phyloP scores from a whole-genome alignment of 169 alveolate genomes.

The Plasmodium falciparum region DNA sequence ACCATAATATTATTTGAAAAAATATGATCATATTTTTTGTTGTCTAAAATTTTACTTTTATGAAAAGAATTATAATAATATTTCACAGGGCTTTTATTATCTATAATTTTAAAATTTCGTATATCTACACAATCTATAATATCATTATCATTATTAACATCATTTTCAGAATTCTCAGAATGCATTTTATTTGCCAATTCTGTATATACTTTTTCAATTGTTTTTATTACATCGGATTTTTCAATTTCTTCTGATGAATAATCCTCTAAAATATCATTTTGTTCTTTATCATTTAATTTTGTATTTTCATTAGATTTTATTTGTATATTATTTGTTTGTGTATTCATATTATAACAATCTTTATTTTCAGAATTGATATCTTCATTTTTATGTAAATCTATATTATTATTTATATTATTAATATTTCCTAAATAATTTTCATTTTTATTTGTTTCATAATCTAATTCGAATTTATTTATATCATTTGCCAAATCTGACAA shows the following conservation, averaged over 20 bases:
- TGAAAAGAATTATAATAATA: constrained; percentile 59
- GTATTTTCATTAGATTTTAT: constrained; percentile 2
- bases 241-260: constrained; percentile 28
- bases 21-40: constrained; percentile 62
- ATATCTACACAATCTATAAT: constrained; percentile 52
- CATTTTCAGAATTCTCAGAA: constrained; percentile 48
- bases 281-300: constrained; percentile 14
- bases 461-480: constrained; percentile 23
- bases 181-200: constrained; percentile 56
- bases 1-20: constrained; percentile 58
- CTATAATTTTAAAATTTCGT: constrained; percentile 65
- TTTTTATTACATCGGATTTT: constrained; percentile 52
- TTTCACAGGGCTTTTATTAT: constrained; percentile 58
- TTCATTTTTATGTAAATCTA: background rate
- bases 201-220: constrained; percentile 46
- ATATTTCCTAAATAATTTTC: constrained; percentile 11
- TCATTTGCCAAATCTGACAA: constrained; percentile 34
- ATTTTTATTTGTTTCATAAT: constrained; percentile 12
- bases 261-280: constrained; percentile 13
- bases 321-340: constrained; percentile 7
- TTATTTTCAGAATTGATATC: constrained; percentile 10
- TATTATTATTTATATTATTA: constrained; percentile 1
- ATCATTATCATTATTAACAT: constrained; percentile 46
- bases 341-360: constrained; percentile 1
- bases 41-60: constrained; percentile 56